These are phyloP conservation scores for Sabuloglossum arenarium DNA, from an alignment of 495 filamentous ascomycete species.

Conservation along the genomic window DNA sequence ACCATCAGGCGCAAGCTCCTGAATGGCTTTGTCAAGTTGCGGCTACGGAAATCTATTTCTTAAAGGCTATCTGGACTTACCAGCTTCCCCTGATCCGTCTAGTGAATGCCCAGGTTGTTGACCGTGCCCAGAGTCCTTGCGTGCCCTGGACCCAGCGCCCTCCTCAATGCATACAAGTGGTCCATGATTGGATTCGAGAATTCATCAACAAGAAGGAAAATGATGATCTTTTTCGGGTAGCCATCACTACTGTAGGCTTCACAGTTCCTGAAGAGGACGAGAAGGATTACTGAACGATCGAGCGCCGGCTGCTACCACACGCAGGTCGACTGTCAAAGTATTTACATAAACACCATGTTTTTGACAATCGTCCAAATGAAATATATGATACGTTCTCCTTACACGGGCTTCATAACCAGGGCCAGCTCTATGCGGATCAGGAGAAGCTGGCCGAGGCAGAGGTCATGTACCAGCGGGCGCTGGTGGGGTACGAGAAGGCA, in stretches of 20 bases:
- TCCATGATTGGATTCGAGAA: constrained; percentile 19
- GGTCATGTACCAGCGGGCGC: not conserved
- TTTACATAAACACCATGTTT: constrained; percentile 3
- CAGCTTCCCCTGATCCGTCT: constrained; percentile 6
- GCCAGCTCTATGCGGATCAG: not conserved
- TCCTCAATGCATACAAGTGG: constrained; percentile 13
- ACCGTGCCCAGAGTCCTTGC: not conserved
- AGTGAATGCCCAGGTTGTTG: not conserved
- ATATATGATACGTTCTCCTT: constrained; percentile 7
- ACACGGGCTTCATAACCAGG: not conserved
- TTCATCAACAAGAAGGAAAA: constrained; percentile 4
- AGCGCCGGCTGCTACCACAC: constrained; percentile 21
- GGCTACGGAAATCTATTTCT: constrained; percentile 16
- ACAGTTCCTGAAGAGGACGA: constrained; percentile 9
- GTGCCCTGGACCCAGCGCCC: not conserved
- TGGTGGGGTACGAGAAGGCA: constrained; percentile 2
- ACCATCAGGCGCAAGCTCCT: constrained; percentile 8
- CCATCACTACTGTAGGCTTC: constrained; percentile 14
- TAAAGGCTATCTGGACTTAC: constrained; percentile 13
- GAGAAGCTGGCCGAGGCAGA: not conserved
- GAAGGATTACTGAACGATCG: constrained; percentile 12
- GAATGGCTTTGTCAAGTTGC: constrained; percentile 15
- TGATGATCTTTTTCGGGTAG: constrained; percentile 11
- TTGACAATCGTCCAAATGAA: not conserved
- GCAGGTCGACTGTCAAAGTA: constrained; percentile 12